These are phyloP conservation scores for Ilyonectria mors-panacis DNA, from an alignment of 2,329 filamentous ascomycete genomes.

Conservation along the genomic window DNA sequence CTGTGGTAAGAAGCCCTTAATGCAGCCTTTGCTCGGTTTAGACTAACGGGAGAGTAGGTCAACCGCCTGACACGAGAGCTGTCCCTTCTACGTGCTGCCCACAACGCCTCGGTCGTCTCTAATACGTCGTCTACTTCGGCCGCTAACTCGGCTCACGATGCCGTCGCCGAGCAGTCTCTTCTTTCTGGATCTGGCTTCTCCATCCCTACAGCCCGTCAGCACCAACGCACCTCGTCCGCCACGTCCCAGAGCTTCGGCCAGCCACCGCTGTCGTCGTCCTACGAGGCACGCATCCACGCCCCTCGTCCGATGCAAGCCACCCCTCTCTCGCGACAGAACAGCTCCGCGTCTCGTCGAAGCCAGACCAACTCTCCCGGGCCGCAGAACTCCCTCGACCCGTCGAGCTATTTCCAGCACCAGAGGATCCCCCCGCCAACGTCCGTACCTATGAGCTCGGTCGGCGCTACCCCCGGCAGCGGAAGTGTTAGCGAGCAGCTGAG, in stretches of 20 bases:
- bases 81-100: constrained; percentile 80
- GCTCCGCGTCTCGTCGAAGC: constrained; percentile 68
- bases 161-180: constrained; percentile 65
- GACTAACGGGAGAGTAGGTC: constrained; percentile 69
- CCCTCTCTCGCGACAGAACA: constrained; percentile 68
- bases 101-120: constrained; percentile 76
- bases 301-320: constrained; percentile 62
- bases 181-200: constrained; percentile 72
- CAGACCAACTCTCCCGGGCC: constrained; percentile 65
- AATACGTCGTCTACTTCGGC: constrained; percentile 75
- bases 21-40: neutral
- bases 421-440: constrained; percentile 56
- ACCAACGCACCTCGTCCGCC: constrained; percentile 72
- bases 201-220: constrained; percentile 68
- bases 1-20: constrained; percentile 73
- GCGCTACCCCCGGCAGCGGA: constrained; percentile 58
- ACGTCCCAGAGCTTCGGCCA: constrained; percentile 66
- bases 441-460: constrained; percentile 55
- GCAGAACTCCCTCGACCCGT: constrained; percentile 59
- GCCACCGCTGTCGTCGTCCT: constrained; percentile 53
- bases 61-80: constrained; percentile 95
- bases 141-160: constrained; percentile 65
- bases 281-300: constrained; percentile 59
- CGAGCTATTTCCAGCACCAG: constrained; percentile 65
- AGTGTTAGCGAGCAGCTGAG: constrained; percentile 60